Percentiles rank a stretch among this genome's conserved stretches.
phyloP scores from a whole-genome alignment of 2,329 filamentous ascomycete genomes.

The Harringtonia lauricola region DNA sequence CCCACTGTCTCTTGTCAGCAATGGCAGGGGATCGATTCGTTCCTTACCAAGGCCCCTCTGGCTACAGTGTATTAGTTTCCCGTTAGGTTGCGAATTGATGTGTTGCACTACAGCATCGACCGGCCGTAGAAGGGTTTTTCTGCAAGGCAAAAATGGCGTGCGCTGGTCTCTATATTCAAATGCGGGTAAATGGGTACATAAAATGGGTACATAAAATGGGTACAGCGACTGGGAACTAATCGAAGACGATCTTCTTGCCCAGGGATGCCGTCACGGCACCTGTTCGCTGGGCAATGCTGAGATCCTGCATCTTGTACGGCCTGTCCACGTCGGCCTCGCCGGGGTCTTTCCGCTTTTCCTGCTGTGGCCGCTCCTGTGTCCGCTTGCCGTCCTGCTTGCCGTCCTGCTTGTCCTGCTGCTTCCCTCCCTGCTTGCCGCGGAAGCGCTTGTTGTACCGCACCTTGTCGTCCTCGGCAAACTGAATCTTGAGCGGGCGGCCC shows the following conservation, averaged over 20 bases:
- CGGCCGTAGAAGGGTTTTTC: no score
- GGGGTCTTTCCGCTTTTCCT: slow-evolving; percentile 19
- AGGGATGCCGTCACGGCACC: slow-evolving; percentile 68
- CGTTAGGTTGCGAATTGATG: no score
- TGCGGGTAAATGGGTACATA: background rate
- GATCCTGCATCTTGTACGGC: slow-evolving; percentile 31
- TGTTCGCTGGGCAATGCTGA: slow-evolving; percentile 52
- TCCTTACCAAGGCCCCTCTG: background rate
- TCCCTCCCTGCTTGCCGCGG: slow-evolving; percentile 53
- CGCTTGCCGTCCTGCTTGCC: slow-evolving; percentile 12
- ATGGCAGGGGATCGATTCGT: background rate
- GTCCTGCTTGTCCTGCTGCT: slow-evolving; percentile 14
- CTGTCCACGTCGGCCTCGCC: slow-evolving; percentile 2
- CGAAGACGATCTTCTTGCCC: slow-evolving; percentile 77
- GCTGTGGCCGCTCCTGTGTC: slow-evolving; percentile 11
- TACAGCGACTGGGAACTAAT: slow-evolving; percentile 33
- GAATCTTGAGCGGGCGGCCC: slow-evolving; percentile 72
- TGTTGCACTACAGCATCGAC: background rate
- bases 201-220: background rate
- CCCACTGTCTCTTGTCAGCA: background rate
- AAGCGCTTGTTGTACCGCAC: slow-evolving; percentile 89
- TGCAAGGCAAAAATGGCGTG: no score
- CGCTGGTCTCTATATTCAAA: background rate
- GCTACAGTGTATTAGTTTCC: background rate
- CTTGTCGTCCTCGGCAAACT: slow-evolving; percentile 87